phyloP scores from a whole-genome alignment of 2,329 filamentous ascomycete species.

The Lasiodiplodia citricola region DNA sequence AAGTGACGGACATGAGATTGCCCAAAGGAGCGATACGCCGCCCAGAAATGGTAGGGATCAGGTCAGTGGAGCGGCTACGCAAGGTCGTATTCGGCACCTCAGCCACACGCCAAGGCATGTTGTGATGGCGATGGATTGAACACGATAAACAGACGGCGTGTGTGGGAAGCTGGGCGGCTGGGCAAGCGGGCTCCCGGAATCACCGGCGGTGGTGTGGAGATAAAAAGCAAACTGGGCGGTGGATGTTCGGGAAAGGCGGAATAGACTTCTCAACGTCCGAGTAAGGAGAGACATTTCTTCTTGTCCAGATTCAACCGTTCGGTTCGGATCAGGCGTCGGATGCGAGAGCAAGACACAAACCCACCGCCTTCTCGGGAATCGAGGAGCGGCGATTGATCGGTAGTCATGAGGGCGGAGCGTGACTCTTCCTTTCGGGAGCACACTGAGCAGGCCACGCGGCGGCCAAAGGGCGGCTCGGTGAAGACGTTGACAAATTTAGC shows the following conservation, averaged over 20 bases:
- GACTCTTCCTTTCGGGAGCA: background rate
- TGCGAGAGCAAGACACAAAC: background rate
- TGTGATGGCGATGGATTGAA: background rate
- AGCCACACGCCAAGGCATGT: slow-evolving; percentile 6
- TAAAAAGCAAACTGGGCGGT: no score
- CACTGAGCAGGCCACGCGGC: background rate
- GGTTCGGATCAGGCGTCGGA: background rate
- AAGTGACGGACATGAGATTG: background rate
- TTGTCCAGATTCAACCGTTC: background rate
- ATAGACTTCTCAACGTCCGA: background rate
- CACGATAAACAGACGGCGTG: background rate
- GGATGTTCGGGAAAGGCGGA: background rate
- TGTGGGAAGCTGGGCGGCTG: background rate
- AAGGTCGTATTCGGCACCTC: slow-evolving; percentile 16
- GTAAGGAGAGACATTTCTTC: slow-evolving; percentile 2
- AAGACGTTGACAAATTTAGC: background rate
- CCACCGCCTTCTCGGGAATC: background rate
- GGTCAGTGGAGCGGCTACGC: background rate
- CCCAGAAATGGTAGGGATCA: background rate
- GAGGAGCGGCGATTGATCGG: slow-evolving; percentile 1
- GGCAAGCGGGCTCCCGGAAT: background rate
- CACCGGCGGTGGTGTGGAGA: background rate
- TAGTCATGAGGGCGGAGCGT: background rate
- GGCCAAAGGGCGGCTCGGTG: background rate
- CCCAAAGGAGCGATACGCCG: background rate